Percentiles rank a stretch among this genome's conserved stretches.
phyloP scores from a whole-genome alignment of 2,329 filamentous ascomycete species.

The Stylonectria norvegica region DNA sequence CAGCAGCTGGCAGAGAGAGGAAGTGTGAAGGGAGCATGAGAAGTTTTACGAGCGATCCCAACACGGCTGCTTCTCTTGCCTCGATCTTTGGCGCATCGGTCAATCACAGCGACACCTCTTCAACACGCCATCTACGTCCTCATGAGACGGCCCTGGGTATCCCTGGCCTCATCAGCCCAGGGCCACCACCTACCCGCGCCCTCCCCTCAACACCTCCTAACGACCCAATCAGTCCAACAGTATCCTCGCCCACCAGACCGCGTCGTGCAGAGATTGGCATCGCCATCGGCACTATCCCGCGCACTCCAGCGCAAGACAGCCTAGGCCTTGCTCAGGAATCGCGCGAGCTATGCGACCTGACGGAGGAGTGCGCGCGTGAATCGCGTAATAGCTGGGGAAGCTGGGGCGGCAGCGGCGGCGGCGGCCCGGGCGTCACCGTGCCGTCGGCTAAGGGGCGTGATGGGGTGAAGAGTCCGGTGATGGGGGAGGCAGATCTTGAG shows the following conservation, averaged over 20 bases:
- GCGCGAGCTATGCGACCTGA: conserved; percentile 29
- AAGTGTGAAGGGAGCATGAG: conserved; percentile 2
- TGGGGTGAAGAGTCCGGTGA: conserved; percentile 9
- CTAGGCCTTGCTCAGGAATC: conserved; percentile 21
- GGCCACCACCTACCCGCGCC: conserved; percentile 45
- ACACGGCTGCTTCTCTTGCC: conserved; percentile 9
- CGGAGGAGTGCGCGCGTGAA: conserved; percentile 30
- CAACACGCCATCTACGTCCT: conserved; percentile 11
- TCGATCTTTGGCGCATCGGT: conserved; percentile 1
- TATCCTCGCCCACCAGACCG: conserved; percentile 6
- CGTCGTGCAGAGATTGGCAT: conserved; percentile 10
- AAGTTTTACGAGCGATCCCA: conserved; percentile 6
- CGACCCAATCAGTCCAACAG: conserved; percentile 14
- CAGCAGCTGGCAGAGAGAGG: conserved; percentile 8
- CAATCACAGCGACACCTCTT: conserved; percentile 9
- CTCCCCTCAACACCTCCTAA: conserved; percentile 28
- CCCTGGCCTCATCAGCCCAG: conserved; percentile 29
- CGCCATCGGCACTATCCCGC: conserved; percentile 11
- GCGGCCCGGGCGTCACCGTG: conserved; percentile 3
- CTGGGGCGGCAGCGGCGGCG: conserved; percentile 21
- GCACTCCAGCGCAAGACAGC: conserved; percentile 13
- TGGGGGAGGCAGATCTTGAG: conserved; percentile 26
- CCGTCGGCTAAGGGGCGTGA: conserved; percentile 6
- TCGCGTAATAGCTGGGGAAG: conserved; percentile 33
- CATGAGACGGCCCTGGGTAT: conserved; percentile 14